A percentile compares a stretch with the other conserved stretches of the same genome.
Evolutionary conservation across 2,329 filamentous ascomycete species (phyloP).

Genomic region (Penicillium sp.): DNA sequence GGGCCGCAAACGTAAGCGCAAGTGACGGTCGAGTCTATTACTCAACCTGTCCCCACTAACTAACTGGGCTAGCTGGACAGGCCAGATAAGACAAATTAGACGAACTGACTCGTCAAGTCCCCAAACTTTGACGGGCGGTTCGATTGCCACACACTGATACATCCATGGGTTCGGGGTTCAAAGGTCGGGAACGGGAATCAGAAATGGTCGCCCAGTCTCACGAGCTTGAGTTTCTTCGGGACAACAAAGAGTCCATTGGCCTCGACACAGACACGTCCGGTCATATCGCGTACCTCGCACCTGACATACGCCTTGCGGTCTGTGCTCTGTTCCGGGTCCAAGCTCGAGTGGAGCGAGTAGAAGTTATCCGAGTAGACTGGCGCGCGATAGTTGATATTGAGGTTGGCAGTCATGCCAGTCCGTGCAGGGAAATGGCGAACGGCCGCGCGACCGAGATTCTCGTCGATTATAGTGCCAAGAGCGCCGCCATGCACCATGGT

Average conservation of each 20-base stretch:
- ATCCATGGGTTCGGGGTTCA: conserved; percentile 30
- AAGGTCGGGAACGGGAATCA: background rate
- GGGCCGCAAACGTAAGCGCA: background rate
- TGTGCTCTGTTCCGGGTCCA: conserved; percentile 48
- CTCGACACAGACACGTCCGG: conserved; percentile 64
- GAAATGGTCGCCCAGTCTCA: conserved; percentile 47
- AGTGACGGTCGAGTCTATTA: conserved; percentile 10
- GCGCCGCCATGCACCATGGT: conserved; percentile 73
- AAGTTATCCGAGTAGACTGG: conserved; percentile 66
- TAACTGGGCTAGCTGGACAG: background rate
- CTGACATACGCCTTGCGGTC: conserved; percentile 47
- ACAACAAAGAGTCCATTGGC: conserved; percentile 65
- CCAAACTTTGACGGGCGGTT: background rate
- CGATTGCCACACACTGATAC: background rate
- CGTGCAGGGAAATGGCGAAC: conserved; percentile 55
- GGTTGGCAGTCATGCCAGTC: conserved; percentile 62
- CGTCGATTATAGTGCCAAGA: conserved; percentile 71
- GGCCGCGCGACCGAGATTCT: conserved; percentile 70
- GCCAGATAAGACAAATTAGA: background rate
- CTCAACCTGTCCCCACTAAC: conserved; percentile 4
- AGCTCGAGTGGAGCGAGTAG: conserved; percentile 63
- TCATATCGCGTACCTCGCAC: conserved; percentile 44
- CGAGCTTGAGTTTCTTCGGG: conserved; percentile 56
- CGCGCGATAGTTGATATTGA: conserved; percentile 67
- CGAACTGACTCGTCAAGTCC: conserved; percentile 1